Base-by-base conservation (phyloP, 1,284 basidiomycete genomes). In the Malassezia obtusa region DNA sequence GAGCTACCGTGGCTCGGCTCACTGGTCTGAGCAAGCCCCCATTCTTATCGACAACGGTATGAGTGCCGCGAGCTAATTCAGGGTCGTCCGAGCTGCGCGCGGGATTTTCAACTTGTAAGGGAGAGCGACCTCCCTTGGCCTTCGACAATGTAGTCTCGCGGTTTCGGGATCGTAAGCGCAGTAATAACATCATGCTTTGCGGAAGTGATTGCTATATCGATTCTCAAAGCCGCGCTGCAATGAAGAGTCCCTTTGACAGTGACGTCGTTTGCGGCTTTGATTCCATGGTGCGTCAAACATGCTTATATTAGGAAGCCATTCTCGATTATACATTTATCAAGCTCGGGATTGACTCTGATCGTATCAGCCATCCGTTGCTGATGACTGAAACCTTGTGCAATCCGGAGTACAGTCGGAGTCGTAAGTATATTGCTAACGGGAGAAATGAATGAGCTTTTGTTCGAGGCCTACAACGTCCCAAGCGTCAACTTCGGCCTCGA, bases 381-480 rank as follows among this genome's bases (percentile, higher is more conserved):
- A 94, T 98, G 88, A 86, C 89, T 0, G 94, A 99, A 74, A 81
- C 89, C 10, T 77, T 98, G 2, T 85, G 84, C 59, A 89, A 89
- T 35, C 90, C 91, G 0, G 75, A 92, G 25, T 89, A 92, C 76
- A 92, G 89, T 10, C 79, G 94, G 73, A 80, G 83, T 32, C 75
- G 89, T 90, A 74, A 55, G 86, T 80, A 17, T 12, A 11, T 19
- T 25, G 11, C 26, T 21, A 14, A 9, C 65, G 15, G 15, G 32
- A 87, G 87, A 94, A 57, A 94, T 90, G 24, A 91, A 90, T 1
- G 94, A 99, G 72, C 82, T 99, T 22, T 82, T 98, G 75, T 99
- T 99, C 71, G 94, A 99, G 77, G 82, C 84, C 43, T 99, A 98
- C 73, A 80, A 80, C 15, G 88, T 85, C 1, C 91, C 91, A 0